phyloP scores from a whole-genome alignment of 352 stramenopile species.

The Phytopythium montanum region DNA sequence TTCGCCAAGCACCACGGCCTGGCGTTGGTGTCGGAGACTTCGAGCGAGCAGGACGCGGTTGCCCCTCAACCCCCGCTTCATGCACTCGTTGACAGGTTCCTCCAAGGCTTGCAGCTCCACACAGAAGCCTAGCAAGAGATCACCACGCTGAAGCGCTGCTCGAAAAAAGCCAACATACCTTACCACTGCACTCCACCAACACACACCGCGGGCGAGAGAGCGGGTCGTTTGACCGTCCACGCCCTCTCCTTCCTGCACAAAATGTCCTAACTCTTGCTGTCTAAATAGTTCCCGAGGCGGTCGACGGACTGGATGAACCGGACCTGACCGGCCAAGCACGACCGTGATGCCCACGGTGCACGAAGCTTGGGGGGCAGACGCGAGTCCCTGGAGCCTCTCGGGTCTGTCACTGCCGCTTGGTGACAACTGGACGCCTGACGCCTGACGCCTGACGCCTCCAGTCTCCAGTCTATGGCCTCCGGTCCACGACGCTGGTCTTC shows the following conservation, averaged over 20 bases:
- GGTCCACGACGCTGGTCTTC: too few relatives aligned
- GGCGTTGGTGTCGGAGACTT: neutral
- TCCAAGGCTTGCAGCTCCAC: constrained; percentile 11
- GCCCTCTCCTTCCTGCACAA: neutral
- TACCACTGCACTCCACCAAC: neutral
- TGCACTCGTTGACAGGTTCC: constrained; percentile 45
- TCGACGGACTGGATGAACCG: neutral
- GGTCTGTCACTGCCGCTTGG: constrained; percentile 4
- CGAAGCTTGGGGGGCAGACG: too few relatives aligned
- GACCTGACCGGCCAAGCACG: neutral
- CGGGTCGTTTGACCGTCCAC: neutral
- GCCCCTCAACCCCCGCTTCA: constrained; percentile 21
- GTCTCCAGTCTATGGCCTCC: too few relatives aligned
- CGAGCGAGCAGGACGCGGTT: constrained; percentile 13
- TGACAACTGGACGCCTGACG: neutral
- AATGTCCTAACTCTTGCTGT: neutral
- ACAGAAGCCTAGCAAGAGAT: neutral
- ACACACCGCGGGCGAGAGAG: neutral
- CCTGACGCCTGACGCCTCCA: neutral
- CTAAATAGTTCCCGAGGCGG: neutral
- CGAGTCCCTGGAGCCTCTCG: neutral
- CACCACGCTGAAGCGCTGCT: neutral
- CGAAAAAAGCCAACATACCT: neutral
- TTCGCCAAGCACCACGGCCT: constrained; percentile 33
- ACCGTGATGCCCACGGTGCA: neutral